A percentile compares a stretch with the other conserved stretches of the same genome.
Conservation (phyloP, 129 eudicot genomes). For the Lactuca sativa region DNA sequence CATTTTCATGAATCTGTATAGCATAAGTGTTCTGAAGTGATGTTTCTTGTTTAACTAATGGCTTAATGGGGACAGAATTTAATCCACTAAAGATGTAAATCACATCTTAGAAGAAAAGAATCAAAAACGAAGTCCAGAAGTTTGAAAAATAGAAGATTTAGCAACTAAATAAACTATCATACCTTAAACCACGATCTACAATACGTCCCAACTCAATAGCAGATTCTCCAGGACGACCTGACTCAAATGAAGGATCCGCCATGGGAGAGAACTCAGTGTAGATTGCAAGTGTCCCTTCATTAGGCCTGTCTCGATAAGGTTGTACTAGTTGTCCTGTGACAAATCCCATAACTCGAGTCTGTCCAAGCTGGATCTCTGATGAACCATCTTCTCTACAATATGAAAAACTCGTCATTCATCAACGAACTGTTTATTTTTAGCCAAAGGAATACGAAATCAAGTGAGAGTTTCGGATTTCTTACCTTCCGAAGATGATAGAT, state of each 20-base stretch:
- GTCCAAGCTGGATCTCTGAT: constrained; percentile 90
- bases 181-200: constrained; percentile 96
- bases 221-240: constrained; percentile 86
- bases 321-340: constrained; percentile 81
- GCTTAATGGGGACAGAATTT: too few species aligned
- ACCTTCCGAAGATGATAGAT: constrained; percentile 80
- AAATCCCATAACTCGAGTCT: constrained; percentile 86
- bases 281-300: constrained; percentile 80
- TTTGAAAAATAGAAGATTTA: not conserved
- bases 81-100: too few species aligned
- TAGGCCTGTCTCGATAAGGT: constrained; percentile 87
- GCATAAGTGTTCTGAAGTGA: too few species aligned
- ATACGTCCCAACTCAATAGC: constrained; percentile 91
- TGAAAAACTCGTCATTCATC: not conserved
- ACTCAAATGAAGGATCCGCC: constrained; percentile 97
- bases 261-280: constrained; percentile 88
- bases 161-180: not conserved
- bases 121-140: not conserved
- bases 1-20: not conserved
- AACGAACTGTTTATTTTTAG: not conserved
- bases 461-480: constrained; percentile 10
- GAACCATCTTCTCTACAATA: constrained; percentile 84
- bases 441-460: not conserved
- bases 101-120: too few species aligned
- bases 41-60: too few species aligned